phyloP scores from a whole-genome alignment of 495 filamentous ascomycete species.

The Pseudoneurospora amorphoporcata region DNA sequence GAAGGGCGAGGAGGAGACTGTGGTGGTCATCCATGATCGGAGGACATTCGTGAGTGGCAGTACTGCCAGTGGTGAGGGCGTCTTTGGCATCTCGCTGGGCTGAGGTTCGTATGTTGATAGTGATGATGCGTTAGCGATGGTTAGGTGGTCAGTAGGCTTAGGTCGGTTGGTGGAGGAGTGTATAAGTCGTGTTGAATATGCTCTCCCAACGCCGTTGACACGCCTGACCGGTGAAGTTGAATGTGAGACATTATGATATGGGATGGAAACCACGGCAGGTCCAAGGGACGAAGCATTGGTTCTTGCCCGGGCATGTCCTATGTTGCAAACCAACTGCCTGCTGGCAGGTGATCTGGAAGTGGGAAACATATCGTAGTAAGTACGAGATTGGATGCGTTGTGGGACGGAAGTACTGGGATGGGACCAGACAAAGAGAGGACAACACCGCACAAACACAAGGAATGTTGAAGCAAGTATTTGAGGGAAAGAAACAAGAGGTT shows the following conservation, averaged over 20 bases:
- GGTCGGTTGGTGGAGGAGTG: slow-evolving; percentile 33
- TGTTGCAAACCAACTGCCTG: not conserved
- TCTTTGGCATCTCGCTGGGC: slow-evolving; percentile 18
- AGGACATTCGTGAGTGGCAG: slow-evolving; percentile 66
- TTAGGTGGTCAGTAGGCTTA: slow-evolving; percentile 22
- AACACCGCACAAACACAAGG: not conserved
- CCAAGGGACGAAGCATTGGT: not conserved
- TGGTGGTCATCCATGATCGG: slow-evolving; percentile 67
- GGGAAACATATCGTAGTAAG: not conserved
- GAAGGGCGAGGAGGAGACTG: slow-evolving; percentile 65
- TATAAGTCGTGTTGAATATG: slow-evolving; percentile 17
- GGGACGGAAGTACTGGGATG: not conserved
- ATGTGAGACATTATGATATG: not conserved
- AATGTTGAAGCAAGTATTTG: not conserved
- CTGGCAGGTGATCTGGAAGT: not conserved
- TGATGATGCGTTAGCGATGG: slow-evolving; percentile 12
- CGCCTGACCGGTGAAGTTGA: not conserved
- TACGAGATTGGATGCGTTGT: not conserved
- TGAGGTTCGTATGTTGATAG: slow-evolving; percentile 6
- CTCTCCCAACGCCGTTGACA: not conserved
- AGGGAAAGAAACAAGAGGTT: not conserved
- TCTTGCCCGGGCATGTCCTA: not conserved
- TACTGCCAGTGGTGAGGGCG: slow-evolving; percentile 49
- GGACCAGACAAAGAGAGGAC: not conserved
- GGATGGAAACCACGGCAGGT: not conserved